Conservation (phyloP, 2,329 filamentous ascomycete species). For the Cladosporium velox region DNA sequence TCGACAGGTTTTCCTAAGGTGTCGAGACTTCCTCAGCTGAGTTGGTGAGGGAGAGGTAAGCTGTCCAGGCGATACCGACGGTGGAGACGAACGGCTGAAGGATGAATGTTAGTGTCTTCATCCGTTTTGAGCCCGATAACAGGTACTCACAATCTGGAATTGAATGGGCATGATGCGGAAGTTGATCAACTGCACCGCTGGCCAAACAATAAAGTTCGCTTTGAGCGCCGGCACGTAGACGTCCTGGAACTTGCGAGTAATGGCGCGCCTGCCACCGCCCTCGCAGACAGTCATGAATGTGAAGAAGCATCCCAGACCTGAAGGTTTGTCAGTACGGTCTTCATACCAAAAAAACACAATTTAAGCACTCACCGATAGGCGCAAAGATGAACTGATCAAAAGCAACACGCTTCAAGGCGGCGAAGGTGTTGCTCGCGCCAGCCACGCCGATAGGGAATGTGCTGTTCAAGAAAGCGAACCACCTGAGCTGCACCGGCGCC, state of each 20-base stretch:
- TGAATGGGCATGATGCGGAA: constrained; percentile 93
- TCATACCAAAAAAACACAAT: background rate
- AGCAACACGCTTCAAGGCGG: constrained; percentile 85
- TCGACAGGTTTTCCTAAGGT: constrained; percentile 34
- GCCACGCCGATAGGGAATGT: constrained; percentile 74
- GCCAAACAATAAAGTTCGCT: constrained; percentile 95
- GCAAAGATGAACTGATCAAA: constrained; percentile 94
- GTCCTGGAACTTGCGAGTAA: constrained; percentile 83
- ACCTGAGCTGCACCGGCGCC: constrained; percentile 92
- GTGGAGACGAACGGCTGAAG: constrained; percentile 89
- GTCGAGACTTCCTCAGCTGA: constrained; percentile 67
- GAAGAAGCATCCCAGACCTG: constrained; percentile 83
- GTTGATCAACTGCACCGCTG: constrained; percentile 92
- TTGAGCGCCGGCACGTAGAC: constrained; percentile 93
- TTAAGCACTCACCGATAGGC: constrained; percentile 48
- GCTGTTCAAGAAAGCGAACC: constrained; percentile 83
- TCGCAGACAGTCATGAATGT: constrained; percentile 95
- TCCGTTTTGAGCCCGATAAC: background rate
- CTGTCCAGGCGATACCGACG: constrained; percentile 95
- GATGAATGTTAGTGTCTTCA: constrained; percentile 17
- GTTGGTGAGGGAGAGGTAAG: constrained; percentile 91
- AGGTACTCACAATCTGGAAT: constrained; percentile 81
- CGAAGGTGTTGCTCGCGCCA: constrained; percentile 54
- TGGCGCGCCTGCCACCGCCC: constrained; percentile 78
- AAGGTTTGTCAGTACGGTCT: constrained; percentile 9